Conservation (phyloP, 768 basidiomycete species). For the Kwoniella pini region DNA sequence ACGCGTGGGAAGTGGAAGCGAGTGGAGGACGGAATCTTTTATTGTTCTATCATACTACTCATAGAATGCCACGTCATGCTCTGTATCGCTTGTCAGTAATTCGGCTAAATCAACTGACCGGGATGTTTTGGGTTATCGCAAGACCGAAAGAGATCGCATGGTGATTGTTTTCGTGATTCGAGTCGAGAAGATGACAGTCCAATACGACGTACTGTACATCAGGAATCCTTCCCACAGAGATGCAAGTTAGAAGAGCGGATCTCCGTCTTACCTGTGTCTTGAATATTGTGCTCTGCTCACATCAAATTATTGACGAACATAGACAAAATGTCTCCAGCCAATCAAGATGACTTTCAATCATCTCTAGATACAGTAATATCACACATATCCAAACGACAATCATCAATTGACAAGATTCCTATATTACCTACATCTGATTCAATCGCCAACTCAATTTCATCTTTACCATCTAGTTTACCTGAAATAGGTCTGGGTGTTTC, state of each 20-base stretch:
- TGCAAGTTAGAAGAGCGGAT: too few species aligned
- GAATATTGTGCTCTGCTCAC: too few species aligned
- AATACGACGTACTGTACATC: too few species aligned
- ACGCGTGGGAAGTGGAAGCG: constrained; percentile 5
- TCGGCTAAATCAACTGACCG: too few species aligned
- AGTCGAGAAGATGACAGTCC: too few species aligned
- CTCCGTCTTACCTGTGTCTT: too few species aligned
- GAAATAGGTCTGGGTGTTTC: constrained; percentile 52
- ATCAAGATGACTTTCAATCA: constrained; percentile 4
- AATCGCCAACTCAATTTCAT: constrained; percentile 23
- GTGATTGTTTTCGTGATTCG: too few species aligned
- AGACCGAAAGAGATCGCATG: too few species aligned
- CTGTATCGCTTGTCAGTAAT: not conserved
- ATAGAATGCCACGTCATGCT: not conserved
- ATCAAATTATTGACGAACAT: too few species aligned
- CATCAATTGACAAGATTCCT: constrained; percentile 17
- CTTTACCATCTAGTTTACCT: constrained; percentile 49
- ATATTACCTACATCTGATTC: constrained; percentile 17
- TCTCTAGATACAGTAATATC: constrained; percentile 18
- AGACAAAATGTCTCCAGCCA: not conserved
- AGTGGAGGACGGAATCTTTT: not conserved
- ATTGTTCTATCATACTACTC: not conserved
- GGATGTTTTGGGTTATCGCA: too few species aligned
- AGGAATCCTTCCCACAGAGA: too few species aligned
- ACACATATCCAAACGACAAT: constrained; percentile 27